A percentile compares a stretch with the other conserved stretches of the same genome.
phyloP scores from a whole-genome alignment of 768 basidiomycete species.

The Brasilioporus rufonigricans region DNA sequence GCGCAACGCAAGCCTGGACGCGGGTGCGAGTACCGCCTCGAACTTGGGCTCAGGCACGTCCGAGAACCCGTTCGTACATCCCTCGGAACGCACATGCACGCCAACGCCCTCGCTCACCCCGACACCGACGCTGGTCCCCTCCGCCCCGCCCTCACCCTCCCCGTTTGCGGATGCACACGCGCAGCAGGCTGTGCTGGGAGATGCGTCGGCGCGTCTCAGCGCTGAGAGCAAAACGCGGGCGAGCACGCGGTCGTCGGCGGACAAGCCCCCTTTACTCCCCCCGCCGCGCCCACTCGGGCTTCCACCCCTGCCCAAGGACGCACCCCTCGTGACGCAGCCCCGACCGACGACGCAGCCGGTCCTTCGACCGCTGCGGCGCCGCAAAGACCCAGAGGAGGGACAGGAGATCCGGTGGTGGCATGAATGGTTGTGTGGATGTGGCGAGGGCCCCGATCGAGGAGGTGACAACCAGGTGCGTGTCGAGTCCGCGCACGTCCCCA shows the following conservation, averaged over 20 bases:
- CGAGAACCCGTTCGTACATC: conserved; percentile 47
- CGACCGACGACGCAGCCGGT: conserved; percentile 34
- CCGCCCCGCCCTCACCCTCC: conserved; percentile 13
- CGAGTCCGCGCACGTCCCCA: neutral
- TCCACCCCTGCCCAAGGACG: conserved; percentile 42
- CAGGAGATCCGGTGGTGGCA: conserved; percentile 72
- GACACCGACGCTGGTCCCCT: neutral
- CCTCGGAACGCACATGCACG: conserved; percentile 17
- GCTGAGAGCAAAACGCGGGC: neutral
- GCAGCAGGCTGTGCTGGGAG: conserved; percentile 19
- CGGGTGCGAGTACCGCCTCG: neutral
- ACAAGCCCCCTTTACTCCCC: conserved; percentile 27
- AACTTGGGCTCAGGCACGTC: neutral
- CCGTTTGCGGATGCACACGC: conserved; percentile 40
- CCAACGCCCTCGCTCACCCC: too few species aligned
- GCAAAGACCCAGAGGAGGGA: conserved; percentile 23
- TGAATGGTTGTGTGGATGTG: conserved; percentile 81
- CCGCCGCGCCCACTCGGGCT: conserved; percentile 60
- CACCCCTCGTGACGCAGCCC: conserved; percentile 35
- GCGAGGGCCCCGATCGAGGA: conserved; percentile 70
- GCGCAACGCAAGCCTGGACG: conserved; percentile 15
- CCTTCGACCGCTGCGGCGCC: conserved; percentile 28
- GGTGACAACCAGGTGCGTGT: conserved; percentile 66
- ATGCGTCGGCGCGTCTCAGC: neutral
- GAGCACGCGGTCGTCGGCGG: conserved; percentile 1